These are phyloP conservation scores for Lactarius hengduanensis DNA, from an alignment of 768 basidiomycete species.

Conservation along the genomic window DNA sequence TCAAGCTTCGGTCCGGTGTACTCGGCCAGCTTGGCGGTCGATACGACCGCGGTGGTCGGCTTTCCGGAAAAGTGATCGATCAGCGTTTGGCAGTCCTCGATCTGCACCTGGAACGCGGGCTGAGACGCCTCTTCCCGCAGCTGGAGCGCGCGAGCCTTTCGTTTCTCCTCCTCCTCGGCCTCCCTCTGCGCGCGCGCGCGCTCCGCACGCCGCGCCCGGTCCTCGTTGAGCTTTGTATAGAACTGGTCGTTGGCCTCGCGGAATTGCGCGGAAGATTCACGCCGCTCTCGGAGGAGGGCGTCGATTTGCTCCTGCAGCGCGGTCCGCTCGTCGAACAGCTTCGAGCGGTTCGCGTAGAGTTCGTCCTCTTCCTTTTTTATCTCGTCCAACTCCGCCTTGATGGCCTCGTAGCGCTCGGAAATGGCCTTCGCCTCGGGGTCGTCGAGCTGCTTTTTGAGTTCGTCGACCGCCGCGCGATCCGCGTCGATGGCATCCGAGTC, in stretches of 20 bases:
- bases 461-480: constrained; percentile 72
- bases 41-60: constrained; percentile 47
- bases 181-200: constrained; percentile 69
- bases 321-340: constrained; percentile 87
- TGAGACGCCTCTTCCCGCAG: constrained; percentile 86
- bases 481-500: constrained; percentile 80
- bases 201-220: constrained; percentile 81
- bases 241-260: constrained; percentile 82
- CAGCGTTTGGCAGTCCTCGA: constrained; percentile 95
- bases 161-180: constrained; percentile 76
- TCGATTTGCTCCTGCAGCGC: constrained; percentile 66
- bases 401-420: constrained; percentile 74
- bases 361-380: constrained; percentile 87
- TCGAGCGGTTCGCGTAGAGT: constrained; percentile 72
- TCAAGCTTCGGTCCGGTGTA: constrained; percentile 79
- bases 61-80: constrained; percentile 82
- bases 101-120: constrained; percentile 89
- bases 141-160: constrained; percentile 72
- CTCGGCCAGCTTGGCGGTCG: constrained; percentile 41
- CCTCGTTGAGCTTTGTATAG: constrained; percentile 84
- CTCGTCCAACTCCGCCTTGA: constrained; percentile 82
- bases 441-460: constrained; percentile 78
- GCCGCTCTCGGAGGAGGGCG: constrained; percentile 69
- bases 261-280: constrained; percentile 66
- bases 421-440: constrained; percentile 85